Evolutionary conservation across 2,329 filamentous ascomycete species (phyloP), one percentile per base, ranked within the genome.

Genomic region (Ceratocystis smalleyi): DNA sequence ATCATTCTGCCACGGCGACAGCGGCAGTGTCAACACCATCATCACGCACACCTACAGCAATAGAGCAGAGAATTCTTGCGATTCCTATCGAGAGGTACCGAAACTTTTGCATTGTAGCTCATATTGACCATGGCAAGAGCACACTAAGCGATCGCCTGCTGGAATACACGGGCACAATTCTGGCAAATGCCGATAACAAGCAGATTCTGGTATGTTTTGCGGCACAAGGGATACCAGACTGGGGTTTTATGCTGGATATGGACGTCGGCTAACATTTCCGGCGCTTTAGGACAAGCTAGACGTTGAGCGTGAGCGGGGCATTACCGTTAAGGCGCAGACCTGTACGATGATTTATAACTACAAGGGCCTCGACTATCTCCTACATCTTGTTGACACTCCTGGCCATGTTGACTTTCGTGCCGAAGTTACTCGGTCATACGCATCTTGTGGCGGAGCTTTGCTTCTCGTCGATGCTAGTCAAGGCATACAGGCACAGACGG

Each of bases 71-170:
- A 68, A 91, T 92, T 67, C 78, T 84, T 17, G 83, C 82, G 5
- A 91, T 92, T 64, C 88, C 88, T 1, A 86, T 91, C 70, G 83
- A 87, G 65, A 83, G 88, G 22, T 92, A 84, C 69, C 87, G 94
- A 68, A 99, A 99, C 75, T 99, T 99, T 74, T 99, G 94, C 75
- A 97, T 99, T 71, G 92, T 99, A 62, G 94, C 94, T 8, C 94
- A 99, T 74, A 95, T 99, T 72, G 94, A 99, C 74, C 94, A 99
- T 84, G 94, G 94, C 71, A 99, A 99, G 76, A 95, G 89, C 72
- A 99, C 94, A 3, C 84, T 99, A 63, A 92, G 87, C 69, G 94
- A 99, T 72, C 87, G 94, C 2, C 78, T 99, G 63, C 82, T 99
- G 67, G 94, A 99, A 78, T 79, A 95, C 68, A 99, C 94, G 0